Conservation (phyloP, 371 early-diverging fungal genomes). For the Saksenaea vasiformis region DNA sequence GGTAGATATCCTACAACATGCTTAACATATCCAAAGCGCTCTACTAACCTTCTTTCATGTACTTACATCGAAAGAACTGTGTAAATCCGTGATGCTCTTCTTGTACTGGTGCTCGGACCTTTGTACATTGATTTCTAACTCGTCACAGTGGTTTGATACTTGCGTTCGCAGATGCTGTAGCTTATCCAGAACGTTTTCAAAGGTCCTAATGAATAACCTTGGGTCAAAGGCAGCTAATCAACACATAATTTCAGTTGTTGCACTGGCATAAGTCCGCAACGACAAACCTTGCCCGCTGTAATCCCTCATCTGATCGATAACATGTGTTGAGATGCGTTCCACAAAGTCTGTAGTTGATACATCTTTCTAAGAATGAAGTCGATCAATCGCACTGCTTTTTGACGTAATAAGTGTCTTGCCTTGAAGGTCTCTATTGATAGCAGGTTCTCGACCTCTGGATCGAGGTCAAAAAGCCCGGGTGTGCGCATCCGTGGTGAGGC, state of each 20-base stretch:
- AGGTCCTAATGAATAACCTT: constrained; percentile 87
- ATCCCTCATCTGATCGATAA: constrained; percentile 37
- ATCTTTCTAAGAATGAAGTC: constrained; percentile 33
- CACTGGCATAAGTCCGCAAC: neutral
- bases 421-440: constrained; percentile 31
- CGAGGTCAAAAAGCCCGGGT: constrained; percentile 20
- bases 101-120: constrained; percentile 76
- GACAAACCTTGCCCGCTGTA: constrained; percentile 23
- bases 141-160: constrained; percentile 80
- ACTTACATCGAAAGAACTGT: constrained; percentile 71
- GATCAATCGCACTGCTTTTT: neutral
- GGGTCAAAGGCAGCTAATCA: constrained; percentile 58
- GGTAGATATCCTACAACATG: constrained; percentile 70
- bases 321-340: constrained; percentile 48
- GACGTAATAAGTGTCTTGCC: constrained; percentile 6
- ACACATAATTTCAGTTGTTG: neutral
- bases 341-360: constrained; percentile 62
- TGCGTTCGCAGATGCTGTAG: constrained; percentile 72
- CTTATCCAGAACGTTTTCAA: constrained; percentile 84
- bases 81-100: constrained; percentile 72
- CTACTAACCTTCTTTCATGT: neutral
- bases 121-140: constrained; percentile 77
- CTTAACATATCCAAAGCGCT: neutral
- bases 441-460: constrained; percentile 25
- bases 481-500: constrained; percentile 9